Percentiles rank a stretch among this genome's conserved stretches.
Evolutionary conservation across 1,284 basidiomycete species (phyloP).

Genomic region (Veloboletus limbatus): DNA sequence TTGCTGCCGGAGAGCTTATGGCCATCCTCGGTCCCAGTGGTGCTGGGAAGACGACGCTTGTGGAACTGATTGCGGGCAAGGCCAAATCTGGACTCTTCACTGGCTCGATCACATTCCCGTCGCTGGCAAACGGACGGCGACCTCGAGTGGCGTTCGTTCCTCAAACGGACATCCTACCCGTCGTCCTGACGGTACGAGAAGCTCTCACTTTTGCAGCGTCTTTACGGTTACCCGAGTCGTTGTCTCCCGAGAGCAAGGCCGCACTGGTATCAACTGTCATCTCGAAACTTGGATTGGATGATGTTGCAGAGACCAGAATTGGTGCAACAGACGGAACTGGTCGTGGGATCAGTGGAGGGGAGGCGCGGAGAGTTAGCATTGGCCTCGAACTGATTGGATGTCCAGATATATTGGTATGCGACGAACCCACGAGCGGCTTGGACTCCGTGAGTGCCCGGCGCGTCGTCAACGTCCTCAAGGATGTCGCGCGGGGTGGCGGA

Average conservation of each 20-base stretch:
- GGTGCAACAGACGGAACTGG: constrained; percentile 52
- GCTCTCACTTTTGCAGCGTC: constrained; percentile 81
- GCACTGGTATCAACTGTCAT: constrained; percentile 69
- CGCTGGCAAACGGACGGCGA: constrained; percentile 27
- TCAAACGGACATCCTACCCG: constrained; percentile 79
- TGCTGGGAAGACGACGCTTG: constrained; percentile 83
- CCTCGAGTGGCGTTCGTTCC: constrained; percentile 80
- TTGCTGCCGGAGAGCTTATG: constrained; percentile 79
- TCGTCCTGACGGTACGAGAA: constrained; percentile 80
- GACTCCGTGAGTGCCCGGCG: constrained; percentile 86
- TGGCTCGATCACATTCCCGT: constrained; percentile 62
- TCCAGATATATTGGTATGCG: constrained; percentile 79
- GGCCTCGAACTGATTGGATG: constrained; percentile 79
- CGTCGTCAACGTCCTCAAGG: constrained; percentile 71
- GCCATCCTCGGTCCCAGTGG: constrained; percentile 86
- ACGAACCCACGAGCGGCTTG: constrained; percentile 81
- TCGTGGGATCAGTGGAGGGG: constrained; percentile 83
- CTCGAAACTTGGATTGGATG: constrained; percentile 70
- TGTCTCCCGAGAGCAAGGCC: constrained; percentile 67
- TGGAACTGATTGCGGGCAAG: constrained; percentile 81
- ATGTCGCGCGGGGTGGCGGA: constrained; percentile 63
- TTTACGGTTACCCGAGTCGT: constrained; percentile 77
- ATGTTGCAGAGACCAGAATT: constrained; percentile 72
- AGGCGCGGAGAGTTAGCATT: constrained; percentile 81
- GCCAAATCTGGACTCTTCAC: constrained; percentile 67